Evolutionary conservation across 371 early-diverging fungal species (phyloP).

Genomic region (Lichtheimia ornata): DNA sequence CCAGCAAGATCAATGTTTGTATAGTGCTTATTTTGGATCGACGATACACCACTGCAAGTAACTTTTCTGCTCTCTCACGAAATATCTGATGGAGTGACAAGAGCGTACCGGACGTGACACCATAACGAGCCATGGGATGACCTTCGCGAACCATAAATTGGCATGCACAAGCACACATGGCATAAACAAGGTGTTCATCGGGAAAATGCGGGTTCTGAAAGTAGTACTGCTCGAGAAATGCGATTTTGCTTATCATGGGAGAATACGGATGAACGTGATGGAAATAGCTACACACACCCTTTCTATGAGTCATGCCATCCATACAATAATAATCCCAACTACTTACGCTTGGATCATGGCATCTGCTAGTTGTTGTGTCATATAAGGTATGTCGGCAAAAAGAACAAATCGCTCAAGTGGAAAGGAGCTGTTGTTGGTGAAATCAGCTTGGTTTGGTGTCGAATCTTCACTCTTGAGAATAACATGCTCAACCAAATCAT

Average conservation of each 20-base stretch:
- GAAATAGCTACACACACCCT: conserved; percentile 30
- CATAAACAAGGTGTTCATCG: conserved; percentile 34
- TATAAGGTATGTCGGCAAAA: conserved; percentile 27
- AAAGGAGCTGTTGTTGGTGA: neutral
- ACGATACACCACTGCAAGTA: conserved; percentile 24
- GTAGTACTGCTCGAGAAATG: conserved; percentile 41
- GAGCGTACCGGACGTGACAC: conserved; percentile 10
- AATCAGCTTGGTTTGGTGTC: neutral
- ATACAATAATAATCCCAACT: neutral
- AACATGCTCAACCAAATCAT: conserved; percentile 39
- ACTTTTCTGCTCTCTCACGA: conserved; percentile 22
- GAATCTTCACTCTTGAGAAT: conserved; percentile 36
- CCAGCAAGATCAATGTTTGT: conserved; percentile 35
- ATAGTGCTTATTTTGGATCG: conserved; percentile 42
- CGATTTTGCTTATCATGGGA: conserved; percentile 41
- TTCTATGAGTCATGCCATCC: neutral
- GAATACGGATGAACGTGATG: conserved; percentile 27
- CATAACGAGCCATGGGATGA: conserved; percentile 8
- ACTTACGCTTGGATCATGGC: conserved; percentile 33
- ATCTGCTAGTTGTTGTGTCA: conserved; percentile 33
- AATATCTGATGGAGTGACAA: conserved; percentile 13
- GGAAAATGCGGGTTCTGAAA: conserved; percentile 34
- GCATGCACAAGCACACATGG: conserved; percentile 27
- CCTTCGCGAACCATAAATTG: conserved; percentile 13
- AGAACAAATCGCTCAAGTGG: conserved; percentile 15